phyloP scores from a whole-genome alignment of 495 filamentous ascomycete species.

The Cenococcum geophilum region DNA sequence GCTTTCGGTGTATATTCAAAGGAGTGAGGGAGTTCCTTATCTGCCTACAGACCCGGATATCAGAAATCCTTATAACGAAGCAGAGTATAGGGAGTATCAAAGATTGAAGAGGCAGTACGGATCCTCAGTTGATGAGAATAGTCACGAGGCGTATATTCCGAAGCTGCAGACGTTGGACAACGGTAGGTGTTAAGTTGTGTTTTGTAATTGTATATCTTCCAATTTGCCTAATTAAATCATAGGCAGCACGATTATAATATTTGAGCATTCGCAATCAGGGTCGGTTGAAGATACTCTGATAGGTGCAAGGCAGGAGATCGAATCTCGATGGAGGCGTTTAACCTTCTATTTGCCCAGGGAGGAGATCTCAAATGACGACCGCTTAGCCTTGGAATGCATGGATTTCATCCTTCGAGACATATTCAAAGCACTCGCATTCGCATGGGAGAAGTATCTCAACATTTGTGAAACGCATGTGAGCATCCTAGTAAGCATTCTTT shows the following conservation, averaged over 20 bases:
- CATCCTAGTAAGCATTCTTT: slow-evolving; percentile 35
- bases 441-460: slow-evolving; percentile 46
- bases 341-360: slow-evolving; percentile 44
- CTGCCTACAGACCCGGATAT: slow-evolving; percentile 32
- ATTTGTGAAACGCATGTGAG: slow-evolving; percentile 43
- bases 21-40: slow-evolving; percentile 29
- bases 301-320: slow-evolving; percentile 45
- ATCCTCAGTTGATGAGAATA: slow-evolving; percentile 10
- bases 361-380: slow-evolving; percentile 34
- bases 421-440: slow-evolving; percentile 44
- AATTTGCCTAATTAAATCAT: slow-evolving; percentile 6
- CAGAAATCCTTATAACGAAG: slow-evolving; percentile 32
- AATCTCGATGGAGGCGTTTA: slow-evolving; percentile 48
- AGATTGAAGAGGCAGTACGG: slow-evolving; percentile 18
- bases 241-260: slow-evolving; percentile 49
- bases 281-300: slow-evolving; percentile 47
- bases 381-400: slow-evolving; percentile 44
- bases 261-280: slow-evolving; percentile 46
- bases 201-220: neutral
- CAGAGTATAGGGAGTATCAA: slow-evolving; percentile 22
- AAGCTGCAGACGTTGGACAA: slow-evolving; percentile 44
- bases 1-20: slow-evolving; percentile 37
- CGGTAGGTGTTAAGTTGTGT: slow-evolving; percentile 2
- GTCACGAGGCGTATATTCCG: slow-evolving; percentile 23
- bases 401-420: slow-evolving; percentile 48